A percentile compares a stretch with the other conserved stretches of the same genome.
phyloP scores from a whole-genome alignment of 305 asterid species.

The Fraxinus paxiana region DNA sequence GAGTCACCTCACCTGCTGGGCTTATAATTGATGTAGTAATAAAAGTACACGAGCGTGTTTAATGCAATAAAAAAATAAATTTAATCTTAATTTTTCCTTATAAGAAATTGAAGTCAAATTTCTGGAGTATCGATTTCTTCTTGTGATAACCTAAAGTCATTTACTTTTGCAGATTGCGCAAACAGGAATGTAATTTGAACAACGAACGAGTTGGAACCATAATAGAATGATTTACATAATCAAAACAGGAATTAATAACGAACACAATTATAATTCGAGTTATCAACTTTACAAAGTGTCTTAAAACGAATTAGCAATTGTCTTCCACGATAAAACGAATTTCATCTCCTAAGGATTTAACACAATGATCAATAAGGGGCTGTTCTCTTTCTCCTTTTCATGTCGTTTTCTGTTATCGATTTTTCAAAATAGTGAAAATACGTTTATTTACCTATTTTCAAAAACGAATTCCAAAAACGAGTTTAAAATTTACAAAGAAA shows the following conservation, averaged over 20 bases:
- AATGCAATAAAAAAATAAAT: neutral
- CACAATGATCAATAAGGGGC: neutral
- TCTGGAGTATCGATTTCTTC: neutral
- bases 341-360: neutral
- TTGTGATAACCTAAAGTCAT: neutral
- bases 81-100: neutral
- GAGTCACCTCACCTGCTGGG: neutral
- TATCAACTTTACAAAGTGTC: neutral
- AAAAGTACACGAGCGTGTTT: neutral
- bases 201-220: neutral
- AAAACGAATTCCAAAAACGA: too few species aligned
- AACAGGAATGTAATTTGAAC: neutral
- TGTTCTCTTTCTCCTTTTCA: too few species aligned
- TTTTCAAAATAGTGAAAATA: too few species aligned
- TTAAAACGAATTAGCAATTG: neutral
- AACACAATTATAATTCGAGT: neutral
- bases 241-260: neutral
- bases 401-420: too few species aligned
- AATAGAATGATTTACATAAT: neutral
- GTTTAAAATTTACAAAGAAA: too few species aligned
- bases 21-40: too few species aligned
- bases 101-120: neutral
- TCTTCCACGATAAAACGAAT: neutral
- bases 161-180: neutral
- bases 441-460: too few species aligned